A percentile compares a stretch with the other conserved stretches of the same genome.
Conservation (phyloP, 805 yeast genomes). For the Schizosaccharomyces lindneri region DNA sequence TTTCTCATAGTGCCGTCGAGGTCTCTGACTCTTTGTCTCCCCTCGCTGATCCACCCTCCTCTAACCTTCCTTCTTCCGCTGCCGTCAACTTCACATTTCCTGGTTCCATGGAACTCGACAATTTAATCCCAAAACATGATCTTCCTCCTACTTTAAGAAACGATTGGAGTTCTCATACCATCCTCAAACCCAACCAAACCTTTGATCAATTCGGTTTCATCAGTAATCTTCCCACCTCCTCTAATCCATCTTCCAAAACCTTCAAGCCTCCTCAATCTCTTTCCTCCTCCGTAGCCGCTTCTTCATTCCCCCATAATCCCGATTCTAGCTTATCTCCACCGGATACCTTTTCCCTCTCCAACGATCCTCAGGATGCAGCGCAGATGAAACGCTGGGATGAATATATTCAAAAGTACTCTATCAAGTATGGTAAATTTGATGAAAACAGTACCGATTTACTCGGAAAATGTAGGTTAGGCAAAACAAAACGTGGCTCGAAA, state of each 20-base stretch:
- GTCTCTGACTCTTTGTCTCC: not conserved
- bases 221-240: too few relatives aligned
- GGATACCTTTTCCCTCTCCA: too few relatives aligned
- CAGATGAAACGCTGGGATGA: slow-evolving; percentile 18
- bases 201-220: not conserved
- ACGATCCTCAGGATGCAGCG: too few relatives aligned
- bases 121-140: not conserved
- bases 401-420: slow-evolving; percentile 17
- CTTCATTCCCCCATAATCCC: too few relatives aligned
- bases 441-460: slow-evolving; percentile 6
- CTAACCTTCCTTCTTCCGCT: not conserved
- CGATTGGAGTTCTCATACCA: not conserved
- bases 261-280: not conserved
- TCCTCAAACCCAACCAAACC: not conserved
- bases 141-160: not conserved
- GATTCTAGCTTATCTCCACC: too few relatives aligned
- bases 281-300: not conserved
- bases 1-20: not conserved
- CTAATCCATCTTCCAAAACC: not conserved
- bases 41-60: not conserved
- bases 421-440: not conserved
- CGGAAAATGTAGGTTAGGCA: slow-evolving; percentile 19
- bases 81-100: not conserved
- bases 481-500: slow-evolving; percentile 10
- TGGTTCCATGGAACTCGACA: not conserved